Evolutionary conservation across 257 asterid species (phyloP).

Genomic region (Voacanga thouarsii): DNA sequence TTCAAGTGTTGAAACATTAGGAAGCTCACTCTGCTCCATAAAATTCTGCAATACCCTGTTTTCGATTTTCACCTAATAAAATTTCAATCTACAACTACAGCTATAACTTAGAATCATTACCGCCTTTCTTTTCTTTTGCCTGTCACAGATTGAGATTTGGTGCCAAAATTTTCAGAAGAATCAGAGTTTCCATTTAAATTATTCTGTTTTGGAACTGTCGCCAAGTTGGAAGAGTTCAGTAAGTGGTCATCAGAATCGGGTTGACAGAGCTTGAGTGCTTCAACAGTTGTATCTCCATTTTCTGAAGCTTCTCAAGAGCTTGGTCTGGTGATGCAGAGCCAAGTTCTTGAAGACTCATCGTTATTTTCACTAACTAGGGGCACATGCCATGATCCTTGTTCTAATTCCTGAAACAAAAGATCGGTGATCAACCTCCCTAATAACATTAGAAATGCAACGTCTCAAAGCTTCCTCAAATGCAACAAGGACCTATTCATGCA

Average conservation of each 20-base stretch:
- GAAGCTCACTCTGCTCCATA: neutral
- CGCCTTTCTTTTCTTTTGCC: slow-evolving; percentile 35
- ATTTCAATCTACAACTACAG: neutral
- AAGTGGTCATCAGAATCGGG: slow-evolving; percentile 10
- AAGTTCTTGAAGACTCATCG: slow-evolving; percentile 57
- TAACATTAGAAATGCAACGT: neutral
- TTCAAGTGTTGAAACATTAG: neutral
- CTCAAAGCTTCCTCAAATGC: neutral
- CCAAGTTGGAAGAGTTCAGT: slow-evolving; percentile 10
- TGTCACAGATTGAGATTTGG: slow-evolving; percentile 6
- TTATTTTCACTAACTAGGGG: slow-evolving; percentile 62
- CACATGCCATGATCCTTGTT: slow-evolving; percentile 81
- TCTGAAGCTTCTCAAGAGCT: slow-evolving; percentile 21
- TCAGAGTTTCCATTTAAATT: slow-evolving; percentile 8
- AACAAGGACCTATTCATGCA: neutral
- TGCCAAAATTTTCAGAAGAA: neutral
- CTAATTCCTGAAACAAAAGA: slow-evolving; percentile 53
- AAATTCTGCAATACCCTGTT: no score
- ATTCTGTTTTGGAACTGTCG: neutral
- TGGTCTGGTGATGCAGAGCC: slow-evolving; percentile 69
- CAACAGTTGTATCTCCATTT: neutral
- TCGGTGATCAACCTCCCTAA: neutral
- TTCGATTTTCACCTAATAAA: no score
- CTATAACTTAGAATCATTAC: neutral
- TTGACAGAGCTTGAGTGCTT: slow-evolving; percentile 23